Evolutionary conservation across 2,329 filamentous ascomycete genomes (phyloP).

Genomic region (Alternaria consortialis): DNA sequence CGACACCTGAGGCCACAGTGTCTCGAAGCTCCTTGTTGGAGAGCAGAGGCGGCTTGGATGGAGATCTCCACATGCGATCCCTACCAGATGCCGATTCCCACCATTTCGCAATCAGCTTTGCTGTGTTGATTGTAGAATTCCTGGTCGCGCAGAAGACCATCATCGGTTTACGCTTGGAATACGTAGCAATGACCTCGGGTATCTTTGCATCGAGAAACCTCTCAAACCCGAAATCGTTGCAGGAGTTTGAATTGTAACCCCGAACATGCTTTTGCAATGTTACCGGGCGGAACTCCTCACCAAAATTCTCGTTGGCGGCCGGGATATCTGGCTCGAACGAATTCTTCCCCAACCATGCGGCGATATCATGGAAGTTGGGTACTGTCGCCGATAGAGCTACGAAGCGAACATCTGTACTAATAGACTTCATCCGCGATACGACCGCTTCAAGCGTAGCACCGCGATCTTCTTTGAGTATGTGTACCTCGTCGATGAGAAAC

Average conservation of each 20-base stretch:
- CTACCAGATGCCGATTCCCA: slow-evolving; percentile 64
- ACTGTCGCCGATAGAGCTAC: slow-evolving; percentile 84
- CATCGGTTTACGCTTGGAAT: slow-evolving; percentile 76
- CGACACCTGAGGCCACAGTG: slow-evolving; percentile 68
- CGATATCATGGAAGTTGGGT: slow-evolving; percentile 82
- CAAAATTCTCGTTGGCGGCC: slow-evolving; percentile 74
- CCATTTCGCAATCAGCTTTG: slow-evolving; percentile 71
- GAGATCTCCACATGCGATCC: slow-evolving; percentile 70
- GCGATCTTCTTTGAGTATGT: slow-evolving; percentile 81
- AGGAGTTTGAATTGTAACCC: slow-evolving; percentile 66
- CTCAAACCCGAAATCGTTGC: slow-evolving; percentile 82
- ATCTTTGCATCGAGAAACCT: slow-evolving; percentile 72
- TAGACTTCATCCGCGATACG: slow-evolving; percentile 86
- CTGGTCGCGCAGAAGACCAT: slow-evolving; percentile 86
- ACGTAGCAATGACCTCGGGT: slow-evolving; percentile 70
- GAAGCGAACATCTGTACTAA: slow-evolving; percentile 78
- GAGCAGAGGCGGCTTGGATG: slow-evolving; percentile 62
- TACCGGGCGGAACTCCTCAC: slow-evolving; percentile 82
- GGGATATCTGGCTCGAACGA: slow-evolving; percentile 67
- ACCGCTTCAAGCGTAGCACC: slow-evolving; percentile 85
- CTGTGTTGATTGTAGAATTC: slow-evolving; percentile 73
- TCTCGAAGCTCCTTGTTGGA: slow-evolving; percentile 68
- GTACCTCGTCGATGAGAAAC: slow-evolving; percentile 87
- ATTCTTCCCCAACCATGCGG: slow-evolving; percentile 78
- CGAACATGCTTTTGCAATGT: slow-evolving; percentile 79